Percentiles rank a stretch among this genome's conserved stretches.
phyloP scores from a whole-genome alignment of 306 rosid genomes.

The Ceratonia siliqua region DNA sequence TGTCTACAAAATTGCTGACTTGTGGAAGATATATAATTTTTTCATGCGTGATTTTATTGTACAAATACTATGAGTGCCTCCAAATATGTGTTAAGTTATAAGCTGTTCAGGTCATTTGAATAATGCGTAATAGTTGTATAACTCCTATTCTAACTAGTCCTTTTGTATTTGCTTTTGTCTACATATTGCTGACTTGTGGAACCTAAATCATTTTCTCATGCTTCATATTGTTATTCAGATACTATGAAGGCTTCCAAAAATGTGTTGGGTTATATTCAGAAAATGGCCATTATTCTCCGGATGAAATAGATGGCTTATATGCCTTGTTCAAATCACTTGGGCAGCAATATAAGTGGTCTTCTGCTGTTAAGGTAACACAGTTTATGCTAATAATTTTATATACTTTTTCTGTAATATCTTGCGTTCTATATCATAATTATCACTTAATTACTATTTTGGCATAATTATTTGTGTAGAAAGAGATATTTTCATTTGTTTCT shows the following conservation, averaged over 20 bases:
- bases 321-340: conserved; percentile 71
- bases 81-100: conserved; percentile 53
- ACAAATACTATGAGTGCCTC: conserved; percentile 61
- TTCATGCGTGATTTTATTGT: conserved; percentile 13
- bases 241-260: conserved; percentile 88
- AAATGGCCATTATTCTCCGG: conserved; percentile 59
- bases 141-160: conserved; percentile 1
- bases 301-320: conserved; percentile 70
- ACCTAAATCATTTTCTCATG: conserved; percentile 16
- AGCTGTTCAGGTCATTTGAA: neutral
- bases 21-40: conserved; percentile 9
- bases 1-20: conserved; percentile 12
- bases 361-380: conserved; percentile 80
- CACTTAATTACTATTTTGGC: neutral
- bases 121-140: neutral
- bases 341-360: conserved; percentile 87
- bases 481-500: neutral
- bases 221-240: conserved; percentile 51
- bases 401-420: conserved; percentile 18
- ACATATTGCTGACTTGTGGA: neutral
- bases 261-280: conserved; percentile 79
- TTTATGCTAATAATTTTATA: conserved; percentile 7
- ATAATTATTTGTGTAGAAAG: conserved; percentile 9
- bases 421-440: conserved; percentile 7
- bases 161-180: neutral